Conservation (phyloP, 441 rosid species). For the Pelargonium citronellum region DNA sequence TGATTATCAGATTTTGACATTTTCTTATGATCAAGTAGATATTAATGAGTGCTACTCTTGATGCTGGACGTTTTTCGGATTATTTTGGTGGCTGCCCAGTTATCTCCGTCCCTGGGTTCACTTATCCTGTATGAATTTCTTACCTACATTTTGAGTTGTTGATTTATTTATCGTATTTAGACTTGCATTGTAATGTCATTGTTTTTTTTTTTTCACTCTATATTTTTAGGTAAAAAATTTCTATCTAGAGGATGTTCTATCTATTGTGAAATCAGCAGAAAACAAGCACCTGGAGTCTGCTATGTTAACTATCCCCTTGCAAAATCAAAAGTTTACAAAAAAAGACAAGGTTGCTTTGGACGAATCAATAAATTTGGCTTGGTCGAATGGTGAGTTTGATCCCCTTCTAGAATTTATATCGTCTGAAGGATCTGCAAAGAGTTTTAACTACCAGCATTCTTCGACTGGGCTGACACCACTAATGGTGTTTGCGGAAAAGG, state of each 20-base stretch:
- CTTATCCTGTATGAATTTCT: slow-evolving; percentile 61
- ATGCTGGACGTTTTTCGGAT: slow-evolving; percentile 81
- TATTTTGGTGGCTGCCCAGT: slow-evolving; percentile 98
- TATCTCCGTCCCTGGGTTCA: slow-evolving; percentile 86
- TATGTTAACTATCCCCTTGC: slow-evolving; percentile 27
- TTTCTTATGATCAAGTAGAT: slow-evolving; percentile 39
- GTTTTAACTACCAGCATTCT: slow-evolving; percentile 72
- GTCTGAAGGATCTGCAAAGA: slow-evolving; percentile 43
- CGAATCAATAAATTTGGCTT: slow-evolving; percentile 77
- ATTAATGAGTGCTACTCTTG: slow-evolving; percentile 96
- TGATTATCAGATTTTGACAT: background rate
- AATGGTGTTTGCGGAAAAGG: slow-evolving; percentile 89
- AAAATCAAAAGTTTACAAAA: slow-evolving; percentile 43
- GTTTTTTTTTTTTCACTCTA: slow-evolving; percentile 24
- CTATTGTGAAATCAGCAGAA: slow-evolving; percentile 55
- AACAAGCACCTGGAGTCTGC: slow-evolving; percentile 51
- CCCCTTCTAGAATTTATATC: slow-evolving; percentile 66
- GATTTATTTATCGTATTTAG: slow-evolving; percentile 7
- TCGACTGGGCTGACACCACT: slow-evolving; percentile 65
- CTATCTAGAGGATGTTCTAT: slow-evolving; percentile 79
- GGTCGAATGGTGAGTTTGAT: slow-evolving; percentile 80
- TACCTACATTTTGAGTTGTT: slow-evolving; percentile 12
- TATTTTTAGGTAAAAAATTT: slow-evolving; percentile 53
- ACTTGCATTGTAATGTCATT: slow-evolving; percentile 18
- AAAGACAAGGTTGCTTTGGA: slow-evolving; percentile 71